Evolutionary conservation across 164 flowering plant genomes (phyloP).

Genomic region (Amborella trichopoda): DNA sequence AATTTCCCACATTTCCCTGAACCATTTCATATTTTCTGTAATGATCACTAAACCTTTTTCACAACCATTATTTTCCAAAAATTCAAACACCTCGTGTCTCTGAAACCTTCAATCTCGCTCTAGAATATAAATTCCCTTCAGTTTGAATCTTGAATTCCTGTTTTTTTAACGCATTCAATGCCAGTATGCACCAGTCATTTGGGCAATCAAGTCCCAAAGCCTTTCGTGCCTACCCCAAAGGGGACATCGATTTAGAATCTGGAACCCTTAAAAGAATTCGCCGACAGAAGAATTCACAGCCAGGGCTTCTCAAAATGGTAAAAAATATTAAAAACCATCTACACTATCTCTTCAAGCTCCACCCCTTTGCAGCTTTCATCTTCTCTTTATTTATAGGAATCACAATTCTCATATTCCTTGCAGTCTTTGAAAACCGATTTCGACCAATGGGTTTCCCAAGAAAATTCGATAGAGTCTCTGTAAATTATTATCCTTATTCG

Average conservation of each 20-base stretch:
- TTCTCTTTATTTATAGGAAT: constrained; percentile 50
- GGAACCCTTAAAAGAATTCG: constrained; percentile 38
- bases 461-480: constrained; percentile 15
- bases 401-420: constrained; percentile 37
- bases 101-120: no score
- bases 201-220: constrained; percentile 55
- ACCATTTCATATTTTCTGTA: no score
- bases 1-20: no score
- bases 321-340: constrained; percentile 40
- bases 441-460: constrained; percentile 12
- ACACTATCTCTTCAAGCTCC: constrained; percentile 44
- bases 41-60: no score
- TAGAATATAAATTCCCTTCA: constrained; percentile 3
- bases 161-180: constrained; percentile 9
- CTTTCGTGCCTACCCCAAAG: constrained; percentile 53
- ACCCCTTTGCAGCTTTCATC: constrained; percentile 45
- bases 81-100: no score
- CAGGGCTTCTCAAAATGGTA: constrained; percentile 35
- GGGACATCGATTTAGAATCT: constrained; percentile 79
- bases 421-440: constrained; percentile 36
- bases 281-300: constrained; percentile 25
- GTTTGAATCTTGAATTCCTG: constrained; percentile 1
- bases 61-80: no score
- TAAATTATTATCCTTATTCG: constrained; percentile 37
- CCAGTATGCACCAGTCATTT: constrained; percentile 46